Conservation (phyloP, 768 basidiomycete species). For the Phlegmacium glaucopus region DNA sequence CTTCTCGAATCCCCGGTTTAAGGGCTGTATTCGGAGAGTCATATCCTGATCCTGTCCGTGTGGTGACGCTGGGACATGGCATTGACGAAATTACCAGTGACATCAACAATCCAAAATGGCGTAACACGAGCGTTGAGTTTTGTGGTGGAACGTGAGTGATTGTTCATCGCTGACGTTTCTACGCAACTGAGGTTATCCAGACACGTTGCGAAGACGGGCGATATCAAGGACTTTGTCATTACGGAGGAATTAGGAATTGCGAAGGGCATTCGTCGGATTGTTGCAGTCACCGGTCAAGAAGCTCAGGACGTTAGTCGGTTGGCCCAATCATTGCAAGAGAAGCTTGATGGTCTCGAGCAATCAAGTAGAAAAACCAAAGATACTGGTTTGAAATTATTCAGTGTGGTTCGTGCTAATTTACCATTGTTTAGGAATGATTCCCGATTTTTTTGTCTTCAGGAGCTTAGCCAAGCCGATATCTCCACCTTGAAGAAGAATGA, state of each 20-base stretch:
- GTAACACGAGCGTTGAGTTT: slow-evolving; percentile 89
- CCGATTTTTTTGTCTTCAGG: slow-evolving; percentile 42
- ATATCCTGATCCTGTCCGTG: slow-evolving; percentile 96
- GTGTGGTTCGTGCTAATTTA: slow-evolving; percentile 58
- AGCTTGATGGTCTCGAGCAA: slow-evolving; percentile 58
- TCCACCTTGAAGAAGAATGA: slow-evolving; percentile 80
- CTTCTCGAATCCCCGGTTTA: slow-evolving; percentile 87
- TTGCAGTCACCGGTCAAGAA: slow-evolving; percentile 93
- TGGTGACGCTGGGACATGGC: slow-evolving; percentile 86
- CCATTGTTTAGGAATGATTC: slow-evolving; percentile 1
- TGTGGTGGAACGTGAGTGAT: no score
- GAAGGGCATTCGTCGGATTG: slow-evolving; percentile 93
- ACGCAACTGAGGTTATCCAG: no score
- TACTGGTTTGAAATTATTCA: slow-evolving; percentile 76
- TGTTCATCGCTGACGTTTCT: no score
- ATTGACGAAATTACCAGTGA: slow-evolving; percentile 85
- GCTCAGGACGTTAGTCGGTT: slow-evolving; percentile 76
- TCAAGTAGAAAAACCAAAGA: slow-evolving; percentile 81
- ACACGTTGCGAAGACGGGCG: slow-evolving; percentile 94
- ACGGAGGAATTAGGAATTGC: slow-evolving; percentile 97
- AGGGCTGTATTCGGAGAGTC: slow-evolving; percentile 97
- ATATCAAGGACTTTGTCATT: slow-evolving; percentile 95
- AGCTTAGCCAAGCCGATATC: slow-evolving; percentile 86
- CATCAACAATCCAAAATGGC: slow-evolving; percentile 88
- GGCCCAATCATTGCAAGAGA: slow-evolving; percentile 59